Percentiles rank a stretch among this genome's conserved stretches.
Evolutionary conservation across 208 protist species (phyloP).

Genomic region (Leishmania tropica): DNA sequence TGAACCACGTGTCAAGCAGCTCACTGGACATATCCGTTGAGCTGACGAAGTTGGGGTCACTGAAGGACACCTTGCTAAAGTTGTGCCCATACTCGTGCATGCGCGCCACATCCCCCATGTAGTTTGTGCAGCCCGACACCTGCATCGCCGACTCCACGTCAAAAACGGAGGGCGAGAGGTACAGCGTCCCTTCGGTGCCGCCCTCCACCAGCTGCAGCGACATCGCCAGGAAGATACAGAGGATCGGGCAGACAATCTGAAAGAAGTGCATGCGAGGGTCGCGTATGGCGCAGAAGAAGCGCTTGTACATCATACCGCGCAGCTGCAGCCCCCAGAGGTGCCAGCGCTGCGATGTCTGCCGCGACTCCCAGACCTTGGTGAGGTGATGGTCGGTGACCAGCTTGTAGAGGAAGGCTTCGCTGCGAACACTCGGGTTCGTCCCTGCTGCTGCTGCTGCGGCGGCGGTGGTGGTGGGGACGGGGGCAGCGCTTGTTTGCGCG

Average conservation of each 20-base stretch:
- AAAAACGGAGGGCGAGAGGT: constrained; percentile 29
- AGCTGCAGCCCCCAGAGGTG: constrained; percentile 39
- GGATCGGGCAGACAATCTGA: constrained; percentile 68
- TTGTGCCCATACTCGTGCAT: constrained; percentile 4
- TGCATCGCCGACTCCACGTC: constrained; percentile 12
- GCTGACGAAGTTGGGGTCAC: constrained; percentile 26
- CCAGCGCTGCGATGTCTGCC: neutral
- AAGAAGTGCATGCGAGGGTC: constrained; percentile 68
- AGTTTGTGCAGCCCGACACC: constrained; percentile 23
- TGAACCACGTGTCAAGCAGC: constrained; percentile 45
- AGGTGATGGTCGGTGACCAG: constrained; percentile 20
- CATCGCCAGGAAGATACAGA: constrained; percentile 69
- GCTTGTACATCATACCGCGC: constrained; percentile 55
- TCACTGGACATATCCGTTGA: constrained; percentile 24
- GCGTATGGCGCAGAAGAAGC: constrained; percentile 58
- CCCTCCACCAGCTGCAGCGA: constrained; percentile 48
- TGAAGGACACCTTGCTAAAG: constrained; percentile 8
- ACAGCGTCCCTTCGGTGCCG: constrained; percentile 17
- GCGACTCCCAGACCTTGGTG: constrained; percentile 23
- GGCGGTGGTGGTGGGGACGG: neutral
- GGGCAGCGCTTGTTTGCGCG: neutral
- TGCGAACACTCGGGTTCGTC: constrained; percentile 1
- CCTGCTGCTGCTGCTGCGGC: neutral
- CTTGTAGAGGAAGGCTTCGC: constrained; percentile 13
- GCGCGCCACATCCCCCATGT: constrained; percentile 18